Percentiles rank a stretch among this genome's conserved stretches.
Conservation (phyloP, 1,284 basidiomycete genomes). For the Earliella scabrosa region DNA sequence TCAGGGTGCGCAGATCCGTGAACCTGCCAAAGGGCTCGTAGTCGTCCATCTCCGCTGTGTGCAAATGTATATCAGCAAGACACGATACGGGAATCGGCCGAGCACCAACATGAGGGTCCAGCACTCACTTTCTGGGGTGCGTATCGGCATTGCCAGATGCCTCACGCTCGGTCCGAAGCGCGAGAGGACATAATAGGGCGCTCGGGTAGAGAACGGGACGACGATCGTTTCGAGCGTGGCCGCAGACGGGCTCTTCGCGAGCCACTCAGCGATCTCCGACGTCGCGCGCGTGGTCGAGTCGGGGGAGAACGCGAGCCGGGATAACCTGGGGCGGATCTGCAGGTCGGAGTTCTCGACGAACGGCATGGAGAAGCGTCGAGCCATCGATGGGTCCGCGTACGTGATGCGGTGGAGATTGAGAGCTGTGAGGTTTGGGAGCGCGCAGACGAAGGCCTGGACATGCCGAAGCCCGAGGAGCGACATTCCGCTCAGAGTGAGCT, state of each 20-base stretch:
- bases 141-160: slow-evolving; percentile 6
- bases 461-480: slow-evolving; percentile 3
- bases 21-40: neutral
- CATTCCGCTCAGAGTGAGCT: slow-evolving; percentile 4
- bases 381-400: neutral
- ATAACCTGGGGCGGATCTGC: neutral
- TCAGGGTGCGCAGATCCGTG: slow-evolving; percentile 7
- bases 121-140: neutral
- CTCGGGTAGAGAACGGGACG: neutral
- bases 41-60: neutral
- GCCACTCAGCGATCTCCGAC: slow-evolving; percentile 5
- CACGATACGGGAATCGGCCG: neutral
- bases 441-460: slow-evolving; percentile 1
- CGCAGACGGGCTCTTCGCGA: neutral
- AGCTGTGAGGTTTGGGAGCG: neutral
- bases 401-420: neutral
- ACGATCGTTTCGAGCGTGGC: slow-evolving; percentile 5
- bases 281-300: neutral
- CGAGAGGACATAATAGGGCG: neutral
- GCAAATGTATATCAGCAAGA: neutral
- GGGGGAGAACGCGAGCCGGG: neutral
- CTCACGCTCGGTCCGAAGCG: slow-evolving; percentile 8
- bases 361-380: neutral
- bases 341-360: neutral
- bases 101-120: too few species aligned